These are phyloP conservation scores for Tetrahymena thermophila DNA, from an alignment of 73 alveolate genomes.

Conservation along the genomic window DNA sequence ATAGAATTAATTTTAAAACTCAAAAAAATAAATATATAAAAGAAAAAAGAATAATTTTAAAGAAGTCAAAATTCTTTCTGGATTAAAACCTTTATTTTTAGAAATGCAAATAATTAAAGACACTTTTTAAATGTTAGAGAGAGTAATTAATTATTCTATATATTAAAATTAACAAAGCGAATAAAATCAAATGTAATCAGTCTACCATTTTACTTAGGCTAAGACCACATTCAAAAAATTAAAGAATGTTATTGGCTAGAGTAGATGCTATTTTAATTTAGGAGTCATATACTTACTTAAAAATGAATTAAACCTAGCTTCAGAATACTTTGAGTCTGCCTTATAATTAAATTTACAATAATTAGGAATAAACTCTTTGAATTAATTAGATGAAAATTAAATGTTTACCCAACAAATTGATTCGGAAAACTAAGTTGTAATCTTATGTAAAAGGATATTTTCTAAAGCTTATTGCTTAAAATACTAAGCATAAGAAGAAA, in stretches of 20 bases:
- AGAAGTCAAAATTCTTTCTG: background rate
- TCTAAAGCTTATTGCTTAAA: background rate
- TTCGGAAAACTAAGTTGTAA: background rate
- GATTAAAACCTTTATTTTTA: background rate
- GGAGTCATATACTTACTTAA: background rate
- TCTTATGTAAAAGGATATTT: background rate
- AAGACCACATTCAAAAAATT: background rate
- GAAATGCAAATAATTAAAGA: background rate
- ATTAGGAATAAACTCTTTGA: background rate
- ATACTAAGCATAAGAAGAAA: background rate
- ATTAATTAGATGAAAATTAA: no score
- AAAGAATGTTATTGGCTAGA: background rate
- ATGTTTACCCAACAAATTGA: background rate
- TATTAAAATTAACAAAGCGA: background rate
- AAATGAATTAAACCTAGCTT: background rate
- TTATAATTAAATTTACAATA: no score
- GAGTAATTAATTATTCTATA: background rate
- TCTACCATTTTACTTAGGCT: background rate
- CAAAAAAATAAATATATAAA: background rate
- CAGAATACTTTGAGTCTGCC: background rate
- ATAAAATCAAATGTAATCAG: background rate
- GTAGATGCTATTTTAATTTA: background rate
- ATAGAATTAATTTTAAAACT: background rate
- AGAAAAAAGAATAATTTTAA: no score
- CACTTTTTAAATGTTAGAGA: background rate